Evolutionary conservation across 164 flowering plant genomes (phyloP).

Genomic region (Nymphaea thermarum): DNA sequence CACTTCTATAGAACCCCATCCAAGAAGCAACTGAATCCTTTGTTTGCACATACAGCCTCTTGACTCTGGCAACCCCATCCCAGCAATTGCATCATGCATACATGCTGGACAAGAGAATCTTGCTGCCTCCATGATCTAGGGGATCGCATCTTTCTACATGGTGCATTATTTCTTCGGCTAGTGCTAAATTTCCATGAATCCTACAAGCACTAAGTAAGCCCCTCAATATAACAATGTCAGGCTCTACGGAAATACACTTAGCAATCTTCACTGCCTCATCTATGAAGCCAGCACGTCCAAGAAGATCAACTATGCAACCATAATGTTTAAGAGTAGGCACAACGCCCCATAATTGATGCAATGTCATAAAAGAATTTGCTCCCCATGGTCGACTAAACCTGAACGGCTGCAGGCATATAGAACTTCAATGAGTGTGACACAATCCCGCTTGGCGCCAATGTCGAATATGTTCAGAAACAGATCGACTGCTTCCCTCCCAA

Average conservation of each 20-base stretch:
- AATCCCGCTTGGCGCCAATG: conserved; percentile 25
- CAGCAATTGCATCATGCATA: conserved; percentile 25
- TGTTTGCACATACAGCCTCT: conserved; percentile 8
- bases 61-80: conserved; percentile 9
- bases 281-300: conserved; percentile 40
- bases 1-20: conserved; percentile 16
- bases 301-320: conserved; percentile 38
- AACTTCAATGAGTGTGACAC: conserved; percentile 32
- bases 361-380: conserved; percentile 25
- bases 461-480: conserved; percentile 26
- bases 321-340: conserved; percentile 36
- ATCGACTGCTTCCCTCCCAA: conserved; percentile 34
- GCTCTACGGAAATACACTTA: conserved; percentile 30
- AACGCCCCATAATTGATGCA: conserved; percentile 32
- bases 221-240: conserved; percentile 46
- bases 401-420: conserved; percentile 51
- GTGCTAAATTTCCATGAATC: conserved; percentile 23
- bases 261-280: conserved; percentile 29
- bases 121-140: conserved; percentile 15
- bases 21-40: conserved; percentile 8
- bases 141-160: conserved; percentile 16
- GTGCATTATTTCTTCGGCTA: conserved; percentile 22
- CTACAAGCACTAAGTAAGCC: conserved; percentile 44
- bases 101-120: conserved; percentile 37
- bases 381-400: conserved; percentile 36